These are phyloP conservation scores for Fraxinus pennsylvanica DNA, from an alignment of 257 asterid species.

Conservation along the genomic window DNA sequence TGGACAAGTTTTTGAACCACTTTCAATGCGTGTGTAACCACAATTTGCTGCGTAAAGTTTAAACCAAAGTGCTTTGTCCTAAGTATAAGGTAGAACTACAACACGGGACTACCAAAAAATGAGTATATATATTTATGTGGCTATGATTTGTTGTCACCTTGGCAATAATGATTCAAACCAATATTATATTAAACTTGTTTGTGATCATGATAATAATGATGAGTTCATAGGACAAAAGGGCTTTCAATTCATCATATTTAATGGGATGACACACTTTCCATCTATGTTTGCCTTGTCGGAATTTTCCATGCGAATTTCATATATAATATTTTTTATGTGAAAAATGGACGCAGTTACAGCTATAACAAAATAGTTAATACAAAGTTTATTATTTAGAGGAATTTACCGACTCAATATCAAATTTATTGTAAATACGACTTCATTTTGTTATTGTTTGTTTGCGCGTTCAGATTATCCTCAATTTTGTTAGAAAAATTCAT, in stretches of 20 bases:
- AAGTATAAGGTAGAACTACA: background rate
- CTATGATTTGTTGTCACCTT: background rate
- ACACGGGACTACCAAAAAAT: background rate
- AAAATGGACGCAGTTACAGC: background rate
- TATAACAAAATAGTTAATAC: no score
- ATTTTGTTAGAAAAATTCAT: no score
- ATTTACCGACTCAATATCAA: no score
- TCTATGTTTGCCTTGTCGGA: background rate
- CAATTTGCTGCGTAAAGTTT: background rate
- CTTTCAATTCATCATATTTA: background rate
- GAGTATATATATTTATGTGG: background rate
- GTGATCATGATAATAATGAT: background rate
- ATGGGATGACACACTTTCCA: background rate
- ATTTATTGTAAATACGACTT: no score
- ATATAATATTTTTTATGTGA: background rate
- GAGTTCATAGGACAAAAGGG: background rate
- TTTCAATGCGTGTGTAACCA: background rate
- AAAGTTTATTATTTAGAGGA: background rate
- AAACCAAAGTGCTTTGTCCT: background rate
- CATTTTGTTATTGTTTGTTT: no score
- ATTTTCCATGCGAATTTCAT: background rate
- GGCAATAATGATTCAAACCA: background rate
- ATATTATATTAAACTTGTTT: background rate
- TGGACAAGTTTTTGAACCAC: conserved; percentile 1
- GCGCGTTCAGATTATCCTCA: no score